phyloP scores from a whole-genome alignment of 2,329 filamentous ascomycete species.

The Claviceps sp. region DNA sequence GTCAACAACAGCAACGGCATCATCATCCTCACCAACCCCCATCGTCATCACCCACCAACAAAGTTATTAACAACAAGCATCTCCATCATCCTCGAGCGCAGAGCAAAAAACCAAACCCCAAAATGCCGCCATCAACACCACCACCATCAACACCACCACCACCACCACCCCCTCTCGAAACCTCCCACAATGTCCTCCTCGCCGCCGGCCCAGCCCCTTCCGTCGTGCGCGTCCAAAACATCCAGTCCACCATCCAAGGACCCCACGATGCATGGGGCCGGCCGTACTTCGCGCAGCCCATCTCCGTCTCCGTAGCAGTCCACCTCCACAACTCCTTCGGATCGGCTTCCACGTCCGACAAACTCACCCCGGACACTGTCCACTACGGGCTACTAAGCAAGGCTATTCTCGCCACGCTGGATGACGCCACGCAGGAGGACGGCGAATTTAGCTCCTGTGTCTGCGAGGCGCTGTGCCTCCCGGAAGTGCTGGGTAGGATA shows the following conservation, averaged over 20 bases:
- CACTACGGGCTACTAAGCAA: conserved; percentile 65
- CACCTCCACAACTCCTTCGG: conserved; percentile 42
- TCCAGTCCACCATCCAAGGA: conserved; percentile 42
- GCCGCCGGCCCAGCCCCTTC: conserved; percentile 20
- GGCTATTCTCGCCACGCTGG: conserved; percentile 38
- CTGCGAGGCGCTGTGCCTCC: conserved; percentile 10
- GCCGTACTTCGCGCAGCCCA: conserved; percentile 42
- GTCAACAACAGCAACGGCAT: no score
- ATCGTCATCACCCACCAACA: no score
- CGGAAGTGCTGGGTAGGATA: conserved; percentile 17
- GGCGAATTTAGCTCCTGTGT: neutral
- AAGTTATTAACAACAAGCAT: no score
- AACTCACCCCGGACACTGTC: conserved; percentile 54
- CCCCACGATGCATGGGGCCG: conserved; percentile 58
- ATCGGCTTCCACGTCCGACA: conserved; percentile 43
- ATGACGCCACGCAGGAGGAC: conserved; percentile 11
- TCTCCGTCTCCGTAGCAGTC: conserved; percentile 46
- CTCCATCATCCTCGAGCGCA: no score
- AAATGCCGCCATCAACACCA: neutral
- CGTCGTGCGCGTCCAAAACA: conserved; percentile 46
- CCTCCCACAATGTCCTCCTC: conserved; percentile 2
- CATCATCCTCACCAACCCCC: no score
- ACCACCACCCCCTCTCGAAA: neutral
- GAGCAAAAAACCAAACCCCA: no score
- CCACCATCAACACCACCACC: neutral